phyloP scores from a whole-genome alignment of 1,284 basidiomycete genomes.

The Trametes pubescens region DNA sequence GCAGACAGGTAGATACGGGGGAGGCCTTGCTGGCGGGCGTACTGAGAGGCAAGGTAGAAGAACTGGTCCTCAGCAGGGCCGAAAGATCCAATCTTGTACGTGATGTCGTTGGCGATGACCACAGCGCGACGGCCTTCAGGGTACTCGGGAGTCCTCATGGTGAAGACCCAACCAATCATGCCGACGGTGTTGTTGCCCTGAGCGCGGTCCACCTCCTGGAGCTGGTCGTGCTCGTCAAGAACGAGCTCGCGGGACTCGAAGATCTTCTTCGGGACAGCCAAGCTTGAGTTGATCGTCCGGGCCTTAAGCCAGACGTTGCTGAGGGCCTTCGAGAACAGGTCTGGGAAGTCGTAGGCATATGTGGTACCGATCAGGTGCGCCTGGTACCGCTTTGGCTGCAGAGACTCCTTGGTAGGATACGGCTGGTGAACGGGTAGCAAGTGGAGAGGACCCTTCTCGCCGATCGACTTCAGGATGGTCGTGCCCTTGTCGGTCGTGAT shows the following conservation, averaged over 20 bases:
- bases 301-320: constrained; percentile 92
- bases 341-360: constrained; percentile 99
- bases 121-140: constrained; percentile 89
- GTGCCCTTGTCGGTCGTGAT: constrained; percentile 95
- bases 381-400: constrained; percentile 98
- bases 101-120: constrained; percentile 98
- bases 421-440: constrained; percentile 91
- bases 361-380: constrained; percentile 99
- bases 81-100: constrained; percentile 98
- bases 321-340: constrained; percentile 96
- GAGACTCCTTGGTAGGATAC: constrained; percentile 98
- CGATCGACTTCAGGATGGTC: constrained; percentile 95
- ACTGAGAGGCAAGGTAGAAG: constrained; percentile 95
- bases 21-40: constrained; percentile 88
- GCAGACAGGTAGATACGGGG: constrained; percentile 98
- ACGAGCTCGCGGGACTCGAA: constrained; percentile 91
- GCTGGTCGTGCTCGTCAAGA: constrained; percentile 91
- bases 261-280: constrained; percentile 80
- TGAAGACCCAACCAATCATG: constrained; percentile 99
- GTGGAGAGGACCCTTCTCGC: constrained; percentile 93
- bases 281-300: constrained; percentile 67
- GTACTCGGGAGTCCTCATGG: constrained; percentile 92
- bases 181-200: constrained; percentile 96
- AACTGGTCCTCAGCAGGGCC: constrained; percentile 96
- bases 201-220: constrained; percentile 89